Evolutionary conservation across 2,329 filamentous ascomycete species (phyloP).

Genomic region (Neonectria punicea): DNA sequence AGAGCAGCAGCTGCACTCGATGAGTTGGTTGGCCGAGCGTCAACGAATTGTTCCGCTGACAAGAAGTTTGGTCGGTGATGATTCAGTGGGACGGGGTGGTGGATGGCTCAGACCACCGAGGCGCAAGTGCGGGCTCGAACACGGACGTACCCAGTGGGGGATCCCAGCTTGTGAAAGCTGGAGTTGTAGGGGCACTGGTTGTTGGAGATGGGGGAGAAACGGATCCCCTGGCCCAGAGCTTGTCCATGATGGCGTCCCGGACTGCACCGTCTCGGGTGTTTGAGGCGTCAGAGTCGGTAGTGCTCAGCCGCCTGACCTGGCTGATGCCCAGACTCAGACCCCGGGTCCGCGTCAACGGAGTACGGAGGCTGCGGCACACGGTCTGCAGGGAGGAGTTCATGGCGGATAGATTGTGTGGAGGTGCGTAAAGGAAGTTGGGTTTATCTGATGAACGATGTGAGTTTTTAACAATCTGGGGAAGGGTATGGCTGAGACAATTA

Average conservation of each 20-base stretch:
- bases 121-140: constrained; percentile 35
- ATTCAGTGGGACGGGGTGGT: background rate
- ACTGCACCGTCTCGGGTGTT: constrained; percentile 31
- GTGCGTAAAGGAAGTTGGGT: background rate
- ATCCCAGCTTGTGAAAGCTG: constrained; percentile 27
- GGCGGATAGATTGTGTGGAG: background rate
- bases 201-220: background rate
- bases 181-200: constrained; percentile 13
- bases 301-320: constrained; percentile 32
- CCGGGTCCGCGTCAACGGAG: constrained; percentile 19
- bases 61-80: too few relatives aligned
- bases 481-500: too few relatives aligned
- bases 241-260: constrained; percentile 39
- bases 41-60: too few relatives aligned
- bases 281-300: constrained; percentile 25
- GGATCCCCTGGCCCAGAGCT: constrained; percentile 29
- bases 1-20: too few relatives aligned
- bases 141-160: constrained; percentile 36
- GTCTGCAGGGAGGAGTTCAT: constrained; percentile 39
- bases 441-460: too few relatives aligned
- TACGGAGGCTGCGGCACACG: constrained; percentile 30
- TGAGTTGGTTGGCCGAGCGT: too few relatives aligned
- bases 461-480: too few relatives aligned
- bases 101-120: constrained; percentile 31
- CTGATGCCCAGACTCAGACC: constrained; percentile 24